A percentile compares a stretch with the other conserved stretches of the same genome.
Conservation (phyloP, 176 grass and related monocot species). For the Oryza meridionalis region DNA sequence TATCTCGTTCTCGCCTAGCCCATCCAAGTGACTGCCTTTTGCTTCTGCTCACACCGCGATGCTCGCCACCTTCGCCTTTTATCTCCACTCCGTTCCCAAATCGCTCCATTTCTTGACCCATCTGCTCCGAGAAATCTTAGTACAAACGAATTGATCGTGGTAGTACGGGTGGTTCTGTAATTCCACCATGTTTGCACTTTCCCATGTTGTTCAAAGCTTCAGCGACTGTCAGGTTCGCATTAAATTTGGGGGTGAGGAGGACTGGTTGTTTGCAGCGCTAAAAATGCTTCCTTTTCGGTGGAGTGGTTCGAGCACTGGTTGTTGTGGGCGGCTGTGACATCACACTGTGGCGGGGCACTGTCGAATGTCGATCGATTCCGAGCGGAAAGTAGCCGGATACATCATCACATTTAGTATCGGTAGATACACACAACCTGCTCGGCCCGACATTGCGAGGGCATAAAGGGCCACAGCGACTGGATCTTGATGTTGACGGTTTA, state of each 20-base stretch:
- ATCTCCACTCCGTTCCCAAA: conserved; percentile 1
- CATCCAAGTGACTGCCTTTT: neutral
- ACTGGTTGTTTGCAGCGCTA: neutral
- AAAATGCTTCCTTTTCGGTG: neutral
- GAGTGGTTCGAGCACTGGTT: conserved; percentile 16
- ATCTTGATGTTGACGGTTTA: conserved; percentile 27
- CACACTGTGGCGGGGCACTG: neutral
- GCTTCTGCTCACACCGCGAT: neutral
- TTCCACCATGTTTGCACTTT: neutral
- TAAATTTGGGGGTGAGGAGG: neutral
- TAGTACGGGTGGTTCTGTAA: neutral
- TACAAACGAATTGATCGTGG: neutral
- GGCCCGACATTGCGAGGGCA: conserved; percentile 23
- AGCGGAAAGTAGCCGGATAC: conserved; percentile 27
- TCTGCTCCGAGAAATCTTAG: neutral
- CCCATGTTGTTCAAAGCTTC: neutral
- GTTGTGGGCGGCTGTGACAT: conserved; percentile 33
- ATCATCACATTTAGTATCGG: conserved; percentile 36
- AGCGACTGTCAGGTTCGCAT: neutral
- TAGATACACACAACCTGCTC: conserved; percentile 23
- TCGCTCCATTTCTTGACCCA: neutral
- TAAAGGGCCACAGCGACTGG: neutral
- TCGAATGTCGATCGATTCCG: conserved; percentile 1
- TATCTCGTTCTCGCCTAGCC: neutral
- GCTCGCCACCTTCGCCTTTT: neutral